Conservation (phyloP, 2,329 filamentous ascomycete species). For the Diplocarpon mali region DNA sequence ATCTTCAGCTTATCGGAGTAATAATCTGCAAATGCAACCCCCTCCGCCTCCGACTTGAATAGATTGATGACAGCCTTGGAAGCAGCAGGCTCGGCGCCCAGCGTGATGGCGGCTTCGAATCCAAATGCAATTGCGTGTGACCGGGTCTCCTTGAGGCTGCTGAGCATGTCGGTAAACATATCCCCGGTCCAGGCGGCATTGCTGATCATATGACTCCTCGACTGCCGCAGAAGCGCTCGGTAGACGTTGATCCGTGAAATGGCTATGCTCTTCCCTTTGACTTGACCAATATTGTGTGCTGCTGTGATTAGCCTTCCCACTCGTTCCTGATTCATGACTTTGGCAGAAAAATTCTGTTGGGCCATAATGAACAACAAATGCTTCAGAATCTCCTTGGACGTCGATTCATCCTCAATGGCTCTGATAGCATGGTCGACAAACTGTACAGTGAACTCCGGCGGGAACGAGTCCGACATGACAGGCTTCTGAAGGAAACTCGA, state of each 20-base stretch:
- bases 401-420: conserved; percentile 54
- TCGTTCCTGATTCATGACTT: conserved; percentile 62
- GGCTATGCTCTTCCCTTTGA: conserved; percentile 72
- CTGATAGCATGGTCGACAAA: conserved; percentile 72
- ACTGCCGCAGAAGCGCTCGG: conserved; percentile 62
- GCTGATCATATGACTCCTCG: conserved; percentile 55
- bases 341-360: conserved; percentile 65
- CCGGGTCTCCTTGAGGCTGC: conserved; percentile 65
- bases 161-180: conserved; percentile 72
- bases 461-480: conserved; percentile 57
- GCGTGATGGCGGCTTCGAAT: conserved; percentile 53
- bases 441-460: conserved; percentile 69
- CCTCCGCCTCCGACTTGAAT: conserved; percentile 36
- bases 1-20: conserved; percentile 55
- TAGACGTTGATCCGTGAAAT: conserved; percentile 72
- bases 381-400: conserved; percentile 68
- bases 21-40: conserved; percentile 43
- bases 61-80: conserved; percentile 57
- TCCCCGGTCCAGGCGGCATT: conserved; percentile 73
- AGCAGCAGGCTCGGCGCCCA: conserved; percentile 59
- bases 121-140: conserved; percentile 64
- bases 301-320: conserved; percentile 59
- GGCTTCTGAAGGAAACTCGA: conserved; percentile 66
- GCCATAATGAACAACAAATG: conserved; percentile 72
- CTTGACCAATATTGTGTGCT: conserved; percentile 60